phyloP scores from a whole-genome alignment of 2,329 filamentous ascomycete genomes.

The Zymoseptoria ardabiliae region DNA sequence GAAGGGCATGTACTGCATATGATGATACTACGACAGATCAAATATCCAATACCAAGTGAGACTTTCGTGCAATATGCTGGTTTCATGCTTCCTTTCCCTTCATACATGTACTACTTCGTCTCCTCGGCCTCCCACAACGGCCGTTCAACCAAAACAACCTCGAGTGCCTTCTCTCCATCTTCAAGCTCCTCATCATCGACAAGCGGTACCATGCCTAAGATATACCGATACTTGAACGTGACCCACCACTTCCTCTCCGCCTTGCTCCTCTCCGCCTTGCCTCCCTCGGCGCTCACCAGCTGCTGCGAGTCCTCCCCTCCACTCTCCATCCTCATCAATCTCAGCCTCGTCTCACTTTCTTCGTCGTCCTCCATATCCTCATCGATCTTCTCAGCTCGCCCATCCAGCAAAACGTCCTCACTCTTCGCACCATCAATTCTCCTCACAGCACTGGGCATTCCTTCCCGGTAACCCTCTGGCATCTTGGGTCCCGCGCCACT shows the following conservation, averaged over 20 bases:
- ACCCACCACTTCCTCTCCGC: constrained; percentile 54
- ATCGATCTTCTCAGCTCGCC: constrained; percentile 33
- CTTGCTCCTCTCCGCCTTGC: constrained; percentile 3
- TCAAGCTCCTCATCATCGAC: constrained; percentile 32
- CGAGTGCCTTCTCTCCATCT: constrained; percentile 42
- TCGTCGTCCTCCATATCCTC: constrained; percentile 30
- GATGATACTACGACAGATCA: constrained; percentile 15
- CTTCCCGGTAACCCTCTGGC: constrained; percentile 27
- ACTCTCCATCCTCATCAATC: constrained; percentile 9
- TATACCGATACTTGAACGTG: constrained; percentile 90
- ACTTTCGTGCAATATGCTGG: background rate
- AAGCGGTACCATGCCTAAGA: constrained; percentile 65
- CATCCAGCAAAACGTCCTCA: constrained; percentile 16
- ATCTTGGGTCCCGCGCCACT: constrained; percentile 51
- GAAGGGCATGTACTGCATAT: background rate
- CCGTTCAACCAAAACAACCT: constrained; percentile 83
- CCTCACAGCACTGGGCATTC: constrained; percentile 24
- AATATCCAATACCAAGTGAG: background rate
- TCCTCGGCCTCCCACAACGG: constrained; percentile 44
- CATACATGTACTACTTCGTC: background rate
- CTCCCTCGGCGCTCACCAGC: constrained; percentile 9
- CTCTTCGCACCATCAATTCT: constrained; percentile 26
- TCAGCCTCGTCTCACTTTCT: constrained; percentile 13
- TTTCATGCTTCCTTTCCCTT: background rate
- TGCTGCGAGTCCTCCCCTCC: constrained; percentile 7